A percentile compares a stretch with the other conserved stretches of the same genome.
Conservation (phyloP, 805 yeast genomes). For the Kodamaea neixiangensis region DNA sequence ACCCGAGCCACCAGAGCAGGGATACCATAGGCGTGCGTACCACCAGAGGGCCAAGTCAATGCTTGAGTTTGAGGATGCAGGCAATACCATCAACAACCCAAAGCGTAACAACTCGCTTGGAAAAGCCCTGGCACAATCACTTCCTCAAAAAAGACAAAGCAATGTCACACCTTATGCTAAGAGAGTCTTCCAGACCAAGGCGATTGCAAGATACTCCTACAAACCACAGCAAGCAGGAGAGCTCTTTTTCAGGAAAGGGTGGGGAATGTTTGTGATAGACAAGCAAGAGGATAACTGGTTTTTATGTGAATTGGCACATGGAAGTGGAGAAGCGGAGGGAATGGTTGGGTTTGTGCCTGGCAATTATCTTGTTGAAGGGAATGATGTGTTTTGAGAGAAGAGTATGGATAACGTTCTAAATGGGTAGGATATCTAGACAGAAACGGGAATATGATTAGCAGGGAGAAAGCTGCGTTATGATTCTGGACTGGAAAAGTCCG, state of each 20-base stretch:
- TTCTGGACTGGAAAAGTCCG: too few relatives aligned
- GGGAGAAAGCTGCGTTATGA: too few relatives aligned
- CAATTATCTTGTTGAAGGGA: constrained; percentile 41
- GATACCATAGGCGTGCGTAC: background rate
- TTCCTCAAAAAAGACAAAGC: background rate
- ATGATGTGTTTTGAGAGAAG: constrained; percentile 10
- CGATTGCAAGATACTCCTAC: constrained; percentile 41
- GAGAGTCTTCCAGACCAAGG: constrained; percentile 34
- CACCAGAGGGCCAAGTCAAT: constrained; percentile 15
- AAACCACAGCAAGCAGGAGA: constrained; percentile 45
- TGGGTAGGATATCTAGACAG: background rate
- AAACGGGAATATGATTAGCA: too few relatives aligned
- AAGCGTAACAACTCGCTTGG: background rate
- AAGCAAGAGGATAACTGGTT: constrained; percentile 48
- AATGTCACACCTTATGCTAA: constrained; percentile 33
- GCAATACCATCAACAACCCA: constrained; percentile 5
- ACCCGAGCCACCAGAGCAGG: background rate
- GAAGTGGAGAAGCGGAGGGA: constrained; percentile 34
- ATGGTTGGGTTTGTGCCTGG: constrained; percentile 46
- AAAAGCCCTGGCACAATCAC: background rate
- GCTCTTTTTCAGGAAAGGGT: constrained; percentile 39
- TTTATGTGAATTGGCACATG: constrained; percentile 42
- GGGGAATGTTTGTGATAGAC: constrained; percentile 44
- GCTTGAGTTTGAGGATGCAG: constrained; percentile 13
- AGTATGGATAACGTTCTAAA: background rate